Percentiles rank a stretch among this genome's conserved stretches.
Evolutionary conservation across 495 filamentous ascomycete species (phyloP).

Genomic region (Lepidopterella palustris): DNA sequence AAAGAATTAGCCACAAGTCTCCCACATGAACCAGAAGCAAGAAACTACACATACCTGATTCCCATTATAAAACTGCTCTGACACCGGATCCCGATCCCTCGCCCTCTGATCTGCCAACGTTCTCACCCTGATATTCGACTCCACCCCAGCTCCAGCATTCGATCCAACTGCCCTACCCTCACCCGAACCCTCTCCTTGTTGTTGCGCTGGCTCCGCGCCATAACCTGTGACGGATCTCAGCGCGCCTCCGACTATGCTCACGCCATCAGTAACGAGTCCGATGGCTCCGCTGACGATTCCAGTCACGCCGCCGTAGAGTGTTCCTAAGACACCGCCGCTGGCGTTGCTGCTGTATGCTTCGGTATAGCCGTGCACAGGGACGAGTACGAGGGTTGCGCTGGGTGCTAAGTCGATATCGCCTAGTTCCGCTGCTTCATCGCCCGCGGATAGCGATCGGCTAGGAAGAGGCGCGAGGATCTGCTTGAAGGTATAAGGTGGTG

Average conservation of each 20-base stretch:
- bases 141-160: constrained; percentile 19
- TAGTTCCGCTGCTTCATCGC: constrained; percentile 66
- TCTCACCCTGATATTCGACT: constrained; percentile 41
- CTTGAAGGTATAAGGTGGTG: constrained; percentile 64
- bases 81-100: constrained; percentile 40
- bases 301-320: constrained; percentile 8
- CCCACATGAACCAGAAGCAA: background rate
- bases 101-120: constrained; percentile 53
- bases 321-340: constrained; percentile 21
- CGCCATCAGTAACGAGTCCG: constrained; percentile 42
- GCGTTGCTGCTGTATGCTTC: constrained; percentile 50
- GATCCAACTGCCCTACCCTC: background rate
- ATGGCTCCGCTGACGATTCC: constrained; percentile 18
- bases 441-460: constrained; percentile 60
- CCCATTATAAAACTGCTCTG: constrained; percentile 73
- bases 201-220: background rate
- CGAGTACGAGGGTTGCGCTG: constrained; percentile 74
- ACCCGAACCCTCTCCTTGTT: background rate
- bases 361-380: constrained; percentile 57
- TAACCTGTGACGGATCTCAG: constrained; percentile 48
- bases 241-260: constrained; percentile 35
- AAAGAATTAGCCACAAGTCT: too few relatives aligned
- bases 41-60: constrained; percentile 63
- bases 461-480: constrained; percentile 74
- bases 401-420: constrained; percentile 63